phyloP scores from a whole-genome alignment of 495 filamentous ascomycete genomes.

The Staphylotrichum longicolle region DNA sequence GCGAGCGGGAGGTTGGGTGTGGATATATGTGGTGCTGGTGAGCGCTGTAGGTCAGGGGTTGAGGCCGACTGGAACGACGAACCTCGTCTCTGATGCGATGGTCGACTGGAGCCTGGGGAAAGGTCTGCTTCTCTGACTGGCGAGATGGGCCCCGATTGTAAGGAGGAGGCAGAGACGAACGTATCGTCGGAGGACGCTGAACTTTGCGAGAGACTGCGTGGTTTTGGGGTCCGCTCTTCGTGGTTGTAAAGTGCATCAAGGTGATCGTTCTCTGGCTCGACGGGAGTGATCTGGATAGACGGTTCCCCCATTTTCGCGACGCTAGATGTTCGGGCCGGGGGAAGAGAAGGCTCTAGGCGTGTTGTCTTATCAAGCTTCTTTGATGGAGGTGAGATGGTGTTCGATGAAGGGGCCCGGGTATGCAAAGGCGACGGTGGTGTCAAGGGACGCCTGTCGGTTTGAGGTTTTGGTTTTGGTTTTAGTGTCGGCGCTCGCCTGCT shows the following conservation, averaged over 20 bases:
- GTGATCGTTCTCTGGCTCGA: not conserved
- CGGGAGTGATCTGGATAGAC: not conserved
- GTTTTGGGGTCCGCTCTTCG: not conserved
- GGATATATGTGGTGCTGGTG: conserved; percentile 20
- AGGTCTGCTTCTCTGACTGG: conserved; percentile 20
- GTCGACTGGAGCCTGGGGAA: not conserved
- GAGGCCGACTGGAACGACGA: conserved; percentile 17
- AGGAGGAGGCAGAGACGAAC: conserved; percentile 50
- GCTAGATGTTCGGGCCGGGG: conserved; percentile 6
- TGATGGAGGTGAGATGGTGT: conserved; percentile 26
- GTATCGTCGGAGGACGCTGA: conserved; percentile 46
- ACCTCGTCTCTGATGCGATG: not conserved
- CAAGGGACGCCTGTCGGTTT: conserved; percentile 3
- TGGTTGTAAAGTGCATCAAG: not conserved
- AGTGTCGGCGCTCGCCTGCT: not conserved
- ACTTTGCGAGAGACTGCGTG: conserved; percentile 20
- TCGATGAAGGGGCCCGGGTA: not conserved
- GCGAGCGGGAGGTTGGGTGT: conserved; percentile 37
- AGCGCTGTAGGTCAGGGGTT: conserved; percentile 13
- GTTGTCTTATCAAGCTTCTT: conserved; percentile 24
- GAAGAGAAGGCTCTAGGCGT: conserved; percentile 23
- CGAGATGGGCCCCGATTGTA: conserved; percentile 32
- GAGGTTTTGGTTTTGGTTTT: conserved; percentile 2
- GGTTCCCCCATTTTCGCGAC: conserved; percentile 9
- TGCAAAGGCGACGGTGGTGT: conserved; percentile 9